phyloP scores from a whole-genome alignment of 2,329 filamentous ascomycete genomes.

The Neonectria coccinea region DNA sequence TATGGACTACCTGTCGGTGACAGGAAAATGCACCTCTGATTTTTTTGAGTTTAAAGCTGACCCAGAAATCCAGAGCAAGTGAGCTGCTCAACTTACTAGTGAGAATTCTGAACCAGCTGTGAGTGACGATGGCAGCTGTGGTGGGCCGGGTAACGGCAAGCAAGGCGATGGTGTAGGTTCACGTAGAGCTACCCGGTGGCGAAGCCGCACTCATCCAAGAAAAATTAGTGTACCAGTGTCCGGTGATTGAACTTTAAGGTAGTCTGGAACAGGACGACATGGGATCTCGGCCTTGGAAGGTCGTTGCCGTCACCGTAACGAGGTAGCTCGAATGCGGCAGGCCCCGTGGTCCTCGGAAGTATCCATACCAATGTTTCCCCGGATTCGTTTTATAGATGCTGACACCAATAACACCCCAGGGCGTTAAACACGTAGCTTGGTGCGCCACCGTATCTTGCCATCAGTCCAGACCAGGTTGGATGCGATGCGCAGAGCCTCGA shows the following conservation, averaged over 20 bases:
- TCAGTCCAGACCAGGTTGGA: no score
- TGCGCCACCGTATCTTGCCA: neutral
- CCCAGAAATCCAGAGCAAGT: constrained; percentile 20
- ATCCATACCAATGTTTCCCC: neutral
- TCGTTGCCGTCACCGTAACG: no score
- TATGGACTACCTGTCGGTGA: no score
- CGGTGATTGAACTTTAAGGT: no score
- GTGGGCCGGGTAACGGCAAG: constrained; percentile 25
- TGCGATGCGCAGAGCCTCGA: no score
- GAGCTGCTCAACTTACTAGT: constrained; percentile 17
- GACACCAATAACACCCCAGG: neutral
- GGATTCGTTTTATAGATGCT: neutral
- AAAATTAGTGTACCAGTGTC: no score
- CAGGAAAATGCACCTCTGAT: constrained; percentile 26
- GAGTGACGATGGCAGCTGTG: constrained; percentile 34
- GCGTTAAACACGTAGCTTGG: neutral
- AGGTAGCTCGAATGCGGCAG: neutral
- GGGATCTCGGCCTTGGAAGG: no score
- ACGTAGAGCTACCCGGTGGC: neutral
- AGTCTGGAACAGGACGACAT: no score
- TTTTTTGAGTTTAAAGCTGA: constrained; percentile 25
- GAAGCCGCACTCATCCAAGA: no score
- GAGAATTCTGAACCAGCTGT: constrained; percentile 3
- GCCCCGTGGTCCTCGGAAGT: neutral
- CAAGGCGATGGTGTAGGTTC: constrained; percentile 18